These are phyloP conservation scores for Coniella vitis DNA, from an alignment of 2,329 filamentous ascomycete genomes.

Conservation along the genomic window DNA sequence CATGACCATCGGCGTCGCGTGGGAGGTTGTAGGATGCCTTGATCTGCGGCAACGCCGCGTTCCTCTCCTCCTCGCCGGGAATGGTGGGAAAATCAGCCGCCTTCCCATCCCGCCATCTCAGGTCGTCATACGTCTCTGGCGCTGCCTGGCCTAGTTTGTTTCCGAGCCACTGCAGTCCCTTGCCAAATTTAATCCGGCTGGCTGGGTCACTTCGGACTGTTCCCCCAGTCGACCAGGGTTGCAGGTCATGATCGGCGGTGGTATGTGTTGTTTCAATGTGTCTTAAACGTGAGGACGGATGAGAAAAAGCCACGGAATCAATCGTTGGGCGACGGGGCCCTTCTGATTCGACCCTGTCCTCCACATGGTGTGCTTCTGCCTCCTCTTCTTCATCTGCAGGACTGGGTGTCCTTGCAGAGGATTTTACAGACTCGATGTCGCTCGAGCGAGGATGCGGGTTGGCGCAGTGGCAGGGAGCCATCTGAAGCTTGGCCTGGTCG, in stretches of 20 bases:
- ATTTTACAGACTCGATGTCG: not conserved
- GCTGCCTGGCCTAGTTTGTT: slow-evolving; percentile 5
- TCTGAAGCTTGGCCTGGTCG: not conserved
- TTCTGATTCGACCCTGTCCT: not conserved
- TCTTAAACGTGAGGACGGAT: not conserved
- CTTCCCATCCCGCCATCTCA: not conserved
- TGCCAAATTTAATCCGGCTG: not conserved
- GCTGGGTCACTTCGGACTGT: not conserved
- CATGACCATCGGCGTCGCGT: not conserved
- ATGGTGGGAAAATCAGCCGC: slow-evolving; percentile 7
- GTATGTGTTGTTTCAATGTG: not conserved
- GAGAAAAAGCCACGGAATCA: not conserved
- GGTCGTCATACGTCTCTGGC: slow-evolving; percentile 6
- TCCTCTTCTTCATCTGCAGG: not conserved
- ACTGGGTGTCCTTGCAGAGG: not conserved
- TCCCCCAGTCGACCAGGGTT: not conserved
- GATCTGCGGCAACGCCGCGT: slow-evolving; percentile 1
- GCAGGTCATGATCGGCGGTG: not conserved
- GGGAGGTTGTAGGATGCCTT: slow-evolving; percentile 3
- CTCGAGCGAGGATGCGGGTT: not conserved
- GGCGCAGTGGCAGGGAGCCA: not conserved
- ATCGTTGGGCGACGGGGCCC: not conserved
- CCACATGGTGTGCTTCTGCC: not conserved
- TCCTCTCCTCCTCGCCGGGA: slow-evolving; percentile 6
- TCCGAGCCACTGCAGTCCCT: slow-evolving; percentile 2